Conservation (phyloP, 202 grass and related monocot species). For the Bolboschoenoplectus hybrid region DNA sequence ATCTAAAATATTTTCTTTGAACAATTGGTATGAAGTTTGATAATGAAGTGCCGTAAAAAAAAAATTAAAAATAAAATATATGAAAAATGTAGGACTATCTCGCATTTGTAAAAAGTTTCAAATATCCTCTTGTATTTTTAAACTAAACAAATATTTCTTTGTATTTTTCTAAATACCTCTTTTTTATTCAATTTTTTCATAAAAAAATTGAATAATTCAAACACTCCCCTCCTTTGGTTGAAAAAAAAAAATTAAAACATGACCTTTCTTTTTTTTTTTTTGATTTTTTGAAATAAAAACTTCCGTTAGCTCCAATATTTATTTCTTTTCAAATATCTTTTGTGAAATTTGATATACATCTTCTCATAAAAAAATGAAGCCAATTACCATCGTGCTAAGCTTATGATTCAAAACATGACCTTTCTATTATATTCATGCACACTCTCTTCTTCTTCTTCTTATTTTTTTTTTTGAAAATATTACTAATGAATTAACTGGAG, state of each 20-base stretch:
- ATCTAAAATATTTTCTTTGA: background rate
- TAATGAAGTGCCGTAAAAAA: background rate
- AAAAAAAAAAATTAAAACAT: no score
- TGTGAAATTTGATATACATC: no score
- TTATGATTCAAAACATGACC: no score
- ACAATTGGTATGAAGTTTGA: background rate
- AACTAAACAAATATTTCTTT: background rate
- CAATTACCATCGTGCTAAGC: no score
- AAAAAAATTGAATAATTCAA: background rate
- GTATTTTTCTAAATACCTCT: background rate
- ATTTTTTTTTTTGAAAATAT: no score
- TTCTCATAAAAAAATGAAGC: no score
- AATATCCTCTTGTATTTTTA: background rate
- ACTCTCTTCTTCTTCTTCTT: no score
- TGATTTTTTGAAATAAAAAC: no score
- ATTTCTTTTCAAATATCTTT: no score
- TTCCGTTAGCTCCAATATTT: no score
- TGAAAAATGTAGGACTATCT: background rate
- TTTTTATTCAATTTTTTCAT: background rate
- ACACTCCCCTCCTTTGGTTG: background rate
- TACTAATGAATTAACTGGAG: no score
- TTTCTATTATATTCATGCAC: no score
- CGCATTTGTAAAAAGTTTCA: background rate
- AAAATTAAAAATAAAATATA: background rate
- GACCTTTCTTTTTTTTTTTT: background rate